These are phyloP conservation scores for Mucor mucedo DNA, from an alignment of 371 early-diverging fungal genomes.

Conservation along the genomic window DNA sequence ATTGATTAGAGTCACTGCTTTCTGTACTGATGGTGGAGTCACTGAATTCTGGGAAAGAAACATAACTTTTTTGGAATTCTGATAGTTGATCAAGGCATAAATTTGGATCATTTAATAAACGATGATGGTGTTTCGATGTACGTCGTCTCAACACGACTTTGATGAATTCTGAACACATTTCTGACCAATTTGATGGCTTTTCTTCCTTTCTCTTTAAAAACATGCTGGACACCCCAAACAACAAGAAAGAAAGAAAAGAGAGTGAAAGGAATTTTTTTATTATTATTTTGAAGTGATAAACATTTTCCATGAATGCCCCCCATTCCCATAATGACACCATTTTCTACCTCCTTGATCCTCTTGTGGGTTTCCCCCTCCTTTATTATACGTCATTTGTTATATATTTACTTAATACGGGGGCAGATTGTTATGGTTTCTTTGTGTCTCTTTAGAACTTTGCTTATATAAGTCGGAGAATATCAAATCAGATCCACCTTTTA, in stretches of 20 bases:
- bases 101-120: constrained; percentile 7
- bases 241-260: not conserved
- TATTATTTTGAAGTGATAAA: not conserved
- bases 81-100: constrained; percentile 23
- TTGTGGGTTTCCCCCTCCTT: not conserved
- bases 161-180: constrained; percentile 19
- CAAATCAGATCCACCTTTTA: too few species aligned
- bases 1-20: constrained; percentile 6
- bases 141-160: constrained; percentile 11
- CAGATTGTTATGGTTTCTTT: not conserved
- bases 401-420: not conserved
- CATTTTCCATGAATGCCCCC: not conserved
- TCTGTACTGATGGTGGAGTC: constrained; percentile 20
- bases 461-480: too few species aligned
- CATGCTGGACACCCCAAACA: not conserved
- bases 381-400: constrained; percentile 3
- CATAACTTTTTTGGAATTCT: constrained; percentile 34
- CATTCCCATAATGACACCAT: not conserved
- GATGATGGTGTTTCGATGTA: not conserved
- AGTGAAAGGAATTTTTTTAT: not conserved
- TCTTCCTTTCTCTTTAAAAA: constrained; percentile 1
- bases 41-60: constrained; percentile 32
- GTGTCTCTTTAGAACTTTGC: not conserved
- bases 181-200: constrained; percentile 19
- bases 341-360: constrained; percentile 1